phyloP scores from a whole-genome alignment of 1,284 basidiomycete genomes.

The Cutaneotrichosporon mucoides region DNA sequence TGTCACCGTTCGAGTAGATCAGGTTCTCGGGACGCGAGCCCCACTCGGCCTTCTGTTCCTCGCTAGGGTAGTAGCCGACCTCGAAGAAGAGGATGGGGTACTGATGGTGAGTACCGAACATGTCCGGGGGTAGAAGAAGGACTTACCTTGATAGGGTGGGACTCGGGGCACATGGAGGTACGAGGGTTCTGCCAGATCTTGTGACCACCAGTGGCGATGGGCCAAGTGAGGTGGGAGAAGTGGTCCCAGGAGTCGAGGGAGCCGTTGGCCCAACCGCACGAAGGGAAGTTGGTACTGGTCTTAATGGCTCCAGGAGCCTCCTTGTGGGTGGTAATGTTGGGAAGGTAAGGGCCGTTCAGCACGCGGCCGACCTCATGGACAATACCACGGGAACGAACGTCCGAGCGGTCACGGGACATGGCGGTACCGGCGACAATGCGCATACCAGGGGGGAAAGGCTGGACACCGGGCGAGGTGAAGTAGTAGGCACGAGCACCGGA shows the following conservation, averaged over 20 bases:
- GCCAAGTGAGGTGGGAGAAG: constrained; percentile 50
- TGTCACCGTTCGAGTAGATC: constrained; percentile 44
- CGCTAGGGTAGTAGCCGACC: constrained; percentile 18
- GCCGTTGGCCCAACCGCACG: constrained; percentile 36
- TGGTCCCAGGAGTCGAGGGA: constrained; percentile 36
- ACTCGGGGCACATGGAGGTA: constrained; percentile 41
- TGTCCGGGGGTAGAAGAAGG: background rate
- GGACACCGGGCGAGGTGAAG: background rate
- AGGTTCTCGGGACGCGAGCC: constrained; percentile 4
- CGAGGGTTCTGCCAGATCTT: background rate
- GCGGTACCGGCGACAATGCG: constrained; percentile 48
- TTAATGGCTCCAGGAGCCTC: background rate
- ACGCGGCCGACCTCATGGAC: constrained; percentile 17
- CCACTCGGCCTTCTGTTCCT: constrained; percentile 2
- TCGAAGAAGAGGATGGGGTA: constrained; percentile 48
- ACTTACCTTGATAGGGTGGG: constrained; percentile 28
- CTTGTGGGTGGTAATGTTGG: constrained; percentile 2
- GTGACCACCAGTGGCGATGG: constrained; percentile 18
- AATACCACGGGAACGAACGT: background rate
- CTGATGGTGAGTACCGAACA: background rate
- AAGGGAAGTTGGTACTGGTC: constrained; percentile 32
- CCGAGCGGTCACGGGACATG: background rate
- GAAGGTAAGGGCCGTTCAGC: constrained; percentile 38
- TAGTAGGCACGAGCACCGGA: constrained; percentile 41
- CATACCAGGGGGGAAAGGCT: constrained; percentile 50